Evolutionary conservation across 163 green algal species (phyloP).

Genomic region (Chloromonas sp.): DNA sequence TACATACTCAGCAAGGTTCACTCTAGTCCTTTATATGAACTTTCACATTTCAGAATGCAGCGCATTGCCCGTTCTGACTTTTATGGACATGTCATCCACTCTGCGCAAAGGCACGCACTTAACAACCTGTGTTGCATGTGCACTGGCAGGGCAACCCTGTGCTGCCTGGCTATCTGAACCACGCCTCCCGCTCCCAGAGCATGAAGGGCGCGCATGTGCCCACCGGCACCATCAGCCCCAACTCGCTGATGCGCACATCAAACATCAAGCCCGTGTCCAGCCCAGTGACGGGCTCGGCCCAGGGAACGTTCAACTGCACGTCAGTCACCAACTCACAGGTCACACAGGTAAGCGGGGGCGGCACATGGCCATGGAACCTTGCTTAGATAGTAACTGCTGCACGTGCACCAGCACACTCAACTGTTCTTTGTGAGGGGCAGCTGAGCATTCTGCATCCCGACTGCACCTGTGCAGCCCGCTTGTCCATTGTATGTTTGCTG

Average conservation of each 20-base stretch:
- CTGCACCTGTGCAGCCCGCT: too few relatives aligned
- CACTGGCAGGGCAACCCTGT: background rate
- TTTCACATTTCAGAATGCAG: too few relatives aligned
- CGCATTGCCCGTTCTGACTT: background rate
- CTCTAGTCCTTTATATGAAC: too few relatives aligned
- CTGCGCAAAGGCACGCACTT: background rate
- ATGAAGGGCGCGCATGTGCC: background rate
- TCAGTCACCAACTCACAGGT: background rate
- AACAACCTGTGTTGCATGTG: background rate
- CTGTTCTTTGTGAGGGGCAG: too few relatives aligned
- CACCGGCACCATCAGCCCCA: background rate
- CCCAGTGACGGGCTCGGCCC: background rate
- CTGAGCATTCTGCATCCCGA: too few relatives aligned
- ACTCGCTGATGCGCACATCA: background rate
- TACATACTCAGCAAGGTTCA: too few relatives aligned
- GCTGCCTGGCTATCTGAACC: background rate
- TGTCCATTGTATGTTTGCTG: too few relatives aligned
- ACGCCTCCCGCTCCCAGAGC: background rate
- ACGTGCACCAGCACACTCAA: too few relatives aligned
- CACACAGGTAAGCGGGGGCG: background rate
- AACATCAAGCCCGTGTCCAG: slow-evolving; percentile 1
- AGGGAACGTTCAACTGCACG: slow-evolving; percentile 4
- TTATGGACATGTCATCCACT: background rate
- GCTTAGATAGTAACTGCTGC: too few relatives aligned
- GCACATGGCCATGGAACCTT: too few relatives aligned